Evolutionary conservation across 169 alveolate species (phyloP).

Genomic region (Eimeria tenella): DNA sequence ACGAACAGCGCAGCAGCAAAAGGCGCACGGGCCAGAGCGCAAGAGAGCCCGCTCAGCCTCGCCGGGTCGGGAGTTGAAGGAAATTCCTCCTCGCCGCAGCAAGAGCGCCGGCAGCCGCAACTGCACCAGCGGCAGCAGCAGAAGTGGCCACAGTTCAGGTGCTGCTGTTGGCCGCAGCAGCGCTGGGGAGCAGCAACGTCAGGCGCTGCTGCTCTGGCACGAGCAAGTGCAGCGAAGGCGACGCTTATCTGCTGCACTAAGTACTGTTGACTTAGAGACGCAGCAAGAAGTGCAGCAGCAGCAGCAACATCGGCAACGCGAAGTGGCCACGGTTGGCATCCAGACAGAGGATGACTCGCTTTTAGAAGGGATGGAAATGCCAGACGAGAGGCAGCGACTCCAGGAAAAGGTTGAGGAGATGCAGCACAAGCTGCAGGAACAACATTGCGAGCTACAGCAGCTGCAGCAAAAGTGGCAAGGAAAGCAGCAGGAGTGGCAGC

Average conservation of each 20-base stretch:
- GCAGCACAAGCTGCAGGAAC: constrained; percentile 46
- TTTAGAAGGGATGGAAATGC: neutral
- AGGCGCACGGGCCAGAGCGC: constrained; percentile 15
- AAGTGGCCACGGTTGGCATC: constrained; percentile 8
- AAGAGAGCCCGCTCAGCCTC: constrained; percentile 21
- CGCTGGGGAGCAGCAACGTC: neutral
- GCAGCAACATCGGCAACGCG: constrained; percentile 3
- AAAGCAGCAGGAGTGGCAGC: constrained; percentile 30
- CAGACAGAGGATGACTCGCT: neutral
- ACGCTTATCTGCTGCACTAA: constrained; percentile 13
- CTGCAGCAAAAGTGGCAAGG: constrained; percentile 30
- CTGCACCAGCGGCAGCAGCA: constrained; percentile 18
- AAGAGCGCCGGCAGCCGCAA: constrained; percentile 46
- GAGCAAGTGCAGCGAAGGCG: constrained; percentile 48
- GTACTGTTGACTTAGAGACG: constrained; percentile 18
- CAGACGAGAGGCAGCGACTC: neutral
- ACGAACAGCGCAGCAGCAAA: neutral
- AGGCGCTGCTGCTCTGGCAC: constrained; percentile 50
- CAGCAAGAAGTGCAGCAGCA: constrained; percentile 3
- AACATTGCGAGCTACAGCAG: neutral
- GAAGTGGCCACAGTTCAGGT: constrained; percentile 4
- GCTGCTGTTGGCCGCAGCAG: neutral
- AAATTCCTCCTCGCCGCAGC: neutral
- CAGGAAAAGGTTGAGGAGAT: constrained; percentile 22
- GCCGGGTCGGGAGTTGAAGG: neutral